Evolutionary conservation across 106 monocot species (phyloP), one percentile per base, ranked within the genome.

Genomic region (Alisma plantagoaquatica): DNA sequence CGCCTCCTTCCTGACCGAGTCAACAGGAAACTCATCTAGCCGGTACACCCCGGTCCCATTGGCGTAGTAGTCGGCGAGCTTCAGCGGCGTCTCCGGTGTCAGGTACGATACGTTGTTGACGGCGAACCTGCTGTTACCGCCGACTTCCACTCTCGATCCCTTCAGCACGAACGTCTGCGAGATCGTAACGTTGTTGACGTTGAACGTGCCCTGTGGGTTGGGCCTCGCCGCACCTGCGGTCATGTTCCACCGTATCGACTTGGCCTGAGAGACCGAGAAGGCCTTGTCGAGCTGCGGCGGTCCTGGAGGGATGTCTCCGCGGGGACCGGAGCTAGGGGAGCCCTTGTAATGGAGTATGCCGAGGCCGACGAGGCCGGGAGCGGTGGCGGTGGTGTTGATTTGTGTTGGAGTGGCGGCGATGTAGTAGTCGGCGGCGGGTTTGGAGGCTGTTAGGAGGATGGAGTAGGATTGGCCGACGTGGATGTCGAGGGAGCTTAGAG

Each of bases 401-500:
- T 81, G 86, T 10, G 81, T 67, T 4, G 91, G 64, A 14, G 91
- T 77, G 18, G 82, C 75, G 11, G 82, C 68, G 10, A 92, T 78
- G 64, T 75, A 78, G 65, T 82, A 92, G 58, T 86, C 82, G 27
- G 64, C 71, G 15, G 81, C 44, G 8, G 70, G 15, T 44, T 92
- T 77, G 48, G 85, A 64, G 8, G 86, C 66, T 8, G 82, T 82
- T 1, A 92, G 81, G 2, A 92, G 66, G 14, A 79, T 72, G 0
- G 81, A 56, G 27, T 70, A 1, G 15, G 84, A 75, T 33, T 92
- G 91, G 29, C 91, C 91, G 1, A 74, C 76, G 53, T 92, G 91
- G 31, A 92, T 21, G 47, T 92, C 91, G 23, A 92, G 67, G 16
- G 75, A 73, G 23, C 81, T 81, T 20, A 85, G 86, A 6, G 11